Percentiles rank a stretch among this genome's conserved stretches.
Conservation (phyloP, 2,329 filamentous ascomycete genomes). For the Periconia sp. region DNA sequence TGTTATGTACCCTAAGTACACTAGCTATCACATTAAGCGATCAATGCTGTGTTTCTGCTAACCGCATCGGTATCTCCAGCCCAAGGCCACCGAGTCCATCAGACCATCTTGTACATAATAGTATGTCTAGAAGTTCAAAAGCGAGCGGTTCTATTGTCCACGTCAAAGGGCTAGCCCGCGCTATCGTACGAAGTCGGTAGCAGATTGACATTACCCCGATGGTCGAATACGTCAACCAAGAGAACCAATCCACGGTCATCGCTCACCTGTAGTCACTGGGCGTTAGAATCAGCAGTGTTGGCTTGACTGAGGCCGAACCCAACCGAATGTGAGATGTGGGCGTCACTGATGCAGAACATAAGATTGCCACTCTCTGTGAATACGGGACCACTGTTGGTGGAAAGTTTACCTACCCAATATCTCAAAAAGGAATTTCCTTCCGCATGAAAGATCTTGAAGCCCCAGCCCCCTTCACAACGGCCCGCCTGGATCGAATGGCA, state of each 20-base stretch:
- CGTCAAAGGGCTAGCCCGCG: background rate
- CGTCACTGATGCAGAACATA: conserved; percentile 12
- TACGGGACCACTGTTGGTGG: conserved; percentile 4
- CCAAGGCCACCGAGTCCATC: background rate
- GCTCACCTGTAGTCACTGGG: conserved; percentile 14
- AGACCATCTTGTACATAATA: background rate
- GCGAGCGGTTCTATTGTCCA: background rate
- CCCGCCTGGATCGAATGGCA: conserved; percentile 12
- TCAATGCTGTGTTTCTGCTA: background rate
- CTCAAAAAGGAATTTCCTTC: conserved; percentile 13
- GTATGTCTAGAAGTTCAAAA: background rate
- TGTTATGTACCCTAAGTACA: background rate
- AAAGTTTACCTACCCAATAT: conserved; percentile 3
- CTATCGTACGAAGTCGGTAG: background rate
- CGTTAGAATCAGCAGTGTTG: background rate
- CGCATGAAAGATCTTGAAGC: conserved; percentile 7
- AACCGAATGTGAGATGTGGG: conserved; percentile 4
- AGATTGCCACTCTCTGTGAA: conserved; percentile 9
- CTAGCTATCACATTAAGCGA: background rate
- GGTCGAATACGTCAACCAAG: conserved; percentile 10
- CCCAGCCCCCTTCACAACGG: conserved; percentile 9
- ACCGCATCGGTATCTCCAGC: background rate
- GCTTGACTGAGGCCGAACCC: conserved; percentile 6
- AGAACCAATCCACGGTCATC: conserved; percentile 11
- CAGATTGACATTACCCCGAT: background rate